Percentiles rank a stretch among this genome's conserved stretches.
phyloP scores from a whole-genome alignment of 139 green algal genomes.

The Spirogloea muscicola region DNA sequence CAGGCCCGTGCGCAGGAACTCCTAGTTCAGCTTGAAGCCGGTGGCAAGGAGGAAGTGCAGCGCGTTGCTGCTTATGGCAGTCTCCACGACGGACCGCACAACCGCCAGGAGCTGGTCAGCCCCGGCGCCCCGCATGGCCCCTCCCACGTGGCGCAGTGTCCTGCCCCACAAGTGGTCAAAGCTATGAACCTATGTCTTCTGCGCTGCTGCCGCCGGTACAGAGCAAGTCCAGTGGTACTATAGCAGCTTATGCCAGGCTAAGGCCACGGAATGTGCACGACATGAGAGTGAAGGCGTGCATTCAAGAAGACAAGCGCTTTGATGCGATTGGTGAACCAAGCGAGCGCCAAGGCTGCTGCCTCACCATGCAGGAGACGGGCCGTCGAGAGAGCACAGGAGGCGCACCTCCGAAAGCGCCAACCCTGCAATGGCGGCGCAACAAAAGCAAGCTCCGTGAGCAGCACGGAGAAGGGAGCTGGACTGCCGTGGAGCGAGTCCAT shows the following conservation, averaged over 20 bases:
- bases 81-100: constrained; percentile 6
- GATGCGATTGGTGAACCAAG: neutral
- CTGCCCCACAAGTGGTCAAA: too few relatives aligned
- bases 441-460: neutral
- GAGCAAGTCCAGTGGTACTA: neutral
- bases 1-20: constrained; percentile 8
- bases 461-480: neutral
- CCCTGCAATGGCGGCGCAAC: neutral
- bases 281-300: neutral
- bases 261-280: neutral
- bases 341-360: neutral
- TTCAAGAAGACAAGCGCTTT: neutral
- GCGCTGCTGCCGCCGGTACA: neutral
- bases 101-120: constrained; percentile 13
- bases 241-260: neutral
- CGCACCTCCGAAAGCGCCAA: constrained; percentile 8
- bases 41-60: constrained; percentile 22
- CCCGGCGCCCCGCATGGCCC: constrained; percentile 16
- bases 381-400: constrained; percentile 11
- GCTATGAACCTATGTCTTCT: neutral
- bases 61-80: constrained; percentile 12
- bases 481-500: neutral
- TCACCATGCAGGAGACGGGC: neutral
- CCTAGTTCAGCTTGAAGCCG: constrained; percentile 21
- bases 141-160: constrained; percentile 17